Conservation (phyloP, 176 grass and related monocot genomes). For the Aegilops bicornis region DNA sequence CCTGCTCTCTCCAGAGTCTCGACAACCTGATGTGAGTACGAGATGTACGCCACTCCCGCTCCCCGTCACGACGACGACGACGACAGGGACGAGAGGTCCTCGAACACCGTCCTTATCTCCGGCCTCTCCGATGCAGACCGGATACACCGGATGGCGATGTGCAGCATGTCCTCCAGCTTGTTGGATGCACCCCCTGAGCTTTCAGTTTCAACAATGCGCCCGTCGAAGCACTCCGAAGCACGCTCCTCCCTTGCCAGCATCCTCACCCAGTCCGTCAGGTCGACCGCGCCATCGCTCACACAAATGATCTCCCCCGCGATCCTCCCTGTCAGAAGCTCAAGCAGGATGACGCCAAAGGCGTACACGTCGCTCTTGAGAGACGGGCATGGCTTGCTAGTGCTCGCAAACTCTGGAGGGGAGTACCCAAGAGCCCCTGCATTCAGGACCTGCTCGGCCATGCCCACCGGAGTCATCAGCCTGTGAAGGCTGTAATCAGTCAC, state of each 20-base stretch:
- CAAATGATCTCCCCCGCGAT: slow-evolving; percentile 80
- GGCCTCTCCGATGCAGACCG: slow-evolving; percentile 72
- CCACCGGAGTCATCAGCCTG: slow-evolving; percentile 66
- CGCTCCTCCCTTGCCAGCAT: slow-evolving; percentile 61
- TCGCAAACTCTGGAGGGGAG: slow-evolving; percentile 79
- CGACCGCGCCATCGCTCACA: slow-evolving; percentile 59
- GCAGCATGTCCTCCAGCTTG: slow-evolving; percentile 63
- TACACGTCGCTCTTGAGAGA: slow-evolving; percentile 93
- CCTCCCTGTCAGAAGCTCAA: slow-evolving; percentile 82
- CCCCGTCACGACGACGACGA: background rate
- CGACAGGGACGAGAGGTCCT: slow-evolving; percentile 70
- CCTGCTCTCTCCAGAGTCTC: background rate
- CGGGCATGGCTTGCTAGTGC: slow-evolving; percentile 81
- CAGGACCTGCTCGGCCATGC: slow-evolving; percentile 74
- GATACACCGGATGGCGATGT: slow-evolving; percentile 72
- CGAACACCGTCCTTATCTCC: slow-evolving; percentile 72
- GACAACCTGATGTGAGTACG: slow-evolving; percentile 36
- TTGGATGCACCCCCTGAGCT: slow-evolving; percentile 25
- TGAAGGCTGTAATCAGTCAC: slow-evolving; percentile 78
- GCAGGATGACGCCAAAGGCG: slow-evolving; percentile 78
- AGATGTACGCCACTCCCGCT: slow-evolving; percentile 57
- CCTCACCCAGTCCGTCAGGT: slow-evolving; percentile 94
- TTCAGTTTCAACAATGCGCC: slow-evolving; percentile 28
- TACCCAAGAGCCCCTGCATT: slow-evolving; percentile 81
- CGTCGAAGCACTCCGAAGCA: slow-evolving; percentile 69